Evolutionary conservation across 2,329 filamentous ascomycete species (phyloP), one percentile per base, ranked within the genome.

Genomic region (Beauveria asiatica): DNA sequence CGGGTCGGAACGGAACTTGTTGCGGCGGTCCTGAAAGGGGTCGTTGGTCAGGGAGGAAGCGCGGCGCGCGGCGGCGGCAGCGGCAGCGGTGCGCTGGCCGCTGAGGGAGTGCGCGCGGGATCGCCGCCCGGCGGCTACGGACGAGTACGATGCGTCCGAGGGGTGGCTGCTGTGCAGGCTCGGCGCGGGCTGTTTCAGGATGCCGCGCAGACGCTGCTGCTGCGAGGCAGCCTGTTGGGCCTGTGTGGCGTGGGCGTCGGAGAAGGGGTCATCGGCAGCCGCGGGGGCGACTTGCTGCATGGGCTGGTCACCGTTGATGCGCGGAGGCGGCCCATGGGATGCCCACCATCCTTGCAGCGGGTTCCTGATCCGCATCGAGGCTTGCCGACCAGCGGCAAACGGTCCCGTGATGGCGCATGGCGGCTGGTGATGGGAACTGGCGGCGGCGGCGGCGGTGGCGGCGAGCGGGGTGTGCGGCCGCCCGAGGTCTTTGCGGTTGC

Each of bases 1-100:
- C 1, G 83, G 84, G 64, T 87, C 83, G 1, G 83, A 85, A 49
- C 83, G 81, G 68, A 84, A 83, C 66, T 83, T 83, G 66, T 80
- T 80, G 59, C 80, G 77, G 17, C 75, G 72, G 6, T 73, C 76
- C 49, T 75, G 75, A 49, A 78, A 75, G n/a, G 75, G 78, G 39
- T 71, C 71, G n/a, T 70, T 67, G 44, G 75, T 80, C 48, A 67
- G 67, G 19, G 67, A 57, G 0, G 73, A 73, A 6, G 41, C 42
- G 9, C 55, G 54, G 3, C 59, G 45, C 10, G 53, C 53, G 16
- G 53, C 33, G 44, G 50, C 51, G 11, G 19, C 33, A 37, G 33
- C 33, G 30, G 33, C 78, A 37, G 33, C 33, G 30, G 33, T 78
- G 75, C 45, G 66, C 25, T 62, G 61, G 11, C 66, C 66, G 60